Conservation (phyloP, 2,329 filamentous ascomycete genomes). For the Metarhizium humberi region DNA sequence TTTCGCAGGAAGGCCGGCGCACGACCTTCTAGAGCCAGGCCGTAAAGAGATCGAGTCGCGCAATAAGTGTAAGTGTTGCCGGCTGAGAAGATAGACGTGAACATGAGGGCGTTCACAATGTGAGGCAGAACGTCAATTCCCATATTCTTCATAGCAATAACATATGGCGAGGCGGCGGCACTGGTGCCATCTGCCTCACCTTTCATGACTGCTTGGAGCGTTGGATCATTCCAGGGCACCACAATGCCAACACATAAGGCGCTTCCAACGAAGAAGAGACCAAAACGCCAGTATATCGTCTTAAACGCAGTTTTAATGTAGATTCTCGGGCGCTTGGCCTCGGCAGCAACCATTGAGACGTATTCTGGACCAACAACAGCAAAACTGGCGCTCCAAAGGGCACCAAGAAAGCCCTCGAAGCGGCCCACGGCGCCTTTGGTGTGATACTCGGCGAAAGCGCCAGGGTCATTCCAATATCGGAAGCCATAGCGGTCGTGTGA, state of each 20-base stretch:
- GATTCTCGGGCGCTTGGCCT: conserved; percentile 53
- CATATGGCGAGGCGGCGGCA: conserved; percentile 51
- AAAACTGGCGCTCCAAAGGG: conserved; percentile 55
- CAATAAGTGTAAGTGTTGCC: conserved; percentile 45
- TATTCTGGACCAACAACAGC: conserved; percentile 60
- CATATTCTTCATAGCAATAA: conserved; percentile 51
- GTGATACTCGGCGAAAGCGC: conserved; percentile 41
- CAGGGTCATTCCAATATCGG: conserved; percentile 48
- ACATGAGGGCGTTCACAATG: conserved; percentile 45
- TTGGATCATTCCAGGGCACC: conserved; percentile 53
- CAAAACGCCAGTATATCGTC: conserved; percentile 63
- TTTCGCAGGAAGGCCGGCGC: conserved; percentile 44
- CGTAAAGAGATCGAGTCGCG: conserved; percentile 39
- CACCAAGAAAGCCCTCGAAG: conserved; percentile 62
- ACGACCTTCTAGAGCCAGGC: conserved; percentile 39
- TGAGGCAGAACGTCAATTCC: conserved; percentile 43
- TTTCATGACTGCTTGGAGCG: conserved; percentile 40
- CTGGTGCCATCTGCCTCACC: conserved; percentile 22
- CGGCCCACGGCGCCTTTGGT: conserved; percentile 52
- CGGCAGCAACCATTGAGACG: conserved; percentile 59
- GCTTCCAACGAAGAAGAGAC: conserved; percentile 61
- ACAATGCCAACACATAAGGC: conserved; percentile 58
- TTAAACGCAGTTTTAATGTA: conserved; percentile 63
- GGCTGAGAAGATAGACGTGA: conserved; percentile 34
- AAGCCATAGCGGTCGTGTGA: conserved; percentile 60